A percentile compares a stretch with the other conserved stretches of the same genome.
Conservation (phyloP, 192 early-diverging fungal genomes). For the Jimgerdemannia flammicorona region DNA sequence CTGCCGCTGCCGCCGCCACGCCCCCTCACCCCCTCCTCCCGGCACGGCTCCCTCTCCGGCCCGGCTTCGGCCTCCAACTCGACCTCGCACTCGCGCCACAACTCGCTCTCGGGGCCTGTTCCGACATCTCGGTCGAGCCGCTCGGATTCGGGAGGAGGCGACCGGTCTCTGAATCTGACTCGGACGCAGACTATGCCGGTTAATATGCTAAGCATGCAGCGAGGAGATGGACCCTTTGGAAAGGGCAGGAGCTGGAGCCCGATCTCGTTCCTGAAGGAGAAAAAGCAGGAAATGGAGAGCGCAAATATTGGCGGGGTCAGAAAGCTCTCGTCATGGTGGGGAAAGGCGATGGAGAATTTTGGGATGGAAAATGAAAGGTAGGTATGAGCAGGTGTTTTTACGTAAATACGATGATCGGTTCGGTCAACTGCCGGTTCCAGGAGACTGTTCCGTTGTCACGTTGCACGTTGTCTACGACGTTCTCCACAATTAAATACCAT, state of each 20-base stretch:
- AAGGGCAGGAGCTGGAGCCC: neutral
- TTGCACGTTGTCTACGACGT: neutral
- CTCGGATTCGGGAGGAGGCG: neutral
- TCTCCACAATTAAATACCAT: too few relatives aligned
- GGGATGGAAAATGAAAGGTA: slow-evolving; percentile 46
- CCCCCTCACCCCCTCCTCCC: neutral
- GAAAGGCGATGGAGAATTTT: slow-evolving; percentile 64
- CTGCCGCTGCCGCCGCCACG: too few relatives aligned
- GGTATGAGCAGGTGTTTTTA: neutral
- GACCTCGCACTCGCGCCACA: neutral
- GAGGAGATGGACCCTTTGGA: neutral
- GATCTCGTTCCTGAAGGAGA: slow-evolving; percentile 45
- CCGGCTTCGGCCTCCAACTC: neutral
- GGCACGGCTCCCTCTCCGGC: neutral
- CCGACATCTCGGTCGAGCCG: neutral
- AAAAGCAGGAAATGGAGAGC: slow-evolving; percentile 43
- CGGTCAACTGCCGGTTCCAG: slow-evolving; percentile 5
- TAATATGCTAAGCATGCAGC: neutral
- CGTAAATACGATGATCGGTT: neutral
- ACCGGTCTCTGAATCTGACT: too few relatives aligned
- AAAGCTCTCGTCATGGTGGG: slow-evolving; percentile 51
- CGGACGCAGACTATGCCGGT: neutral
- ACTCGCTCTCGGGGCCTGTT: neutral
- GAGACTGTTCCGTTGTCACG: neutral
- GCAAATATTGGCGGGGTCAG: slow-evolving; percentile 41